Evolutionary conservation across 176 grass and related monocot genomes (phyloP).

Genomic region (Metroxylon sagu): DNA sequence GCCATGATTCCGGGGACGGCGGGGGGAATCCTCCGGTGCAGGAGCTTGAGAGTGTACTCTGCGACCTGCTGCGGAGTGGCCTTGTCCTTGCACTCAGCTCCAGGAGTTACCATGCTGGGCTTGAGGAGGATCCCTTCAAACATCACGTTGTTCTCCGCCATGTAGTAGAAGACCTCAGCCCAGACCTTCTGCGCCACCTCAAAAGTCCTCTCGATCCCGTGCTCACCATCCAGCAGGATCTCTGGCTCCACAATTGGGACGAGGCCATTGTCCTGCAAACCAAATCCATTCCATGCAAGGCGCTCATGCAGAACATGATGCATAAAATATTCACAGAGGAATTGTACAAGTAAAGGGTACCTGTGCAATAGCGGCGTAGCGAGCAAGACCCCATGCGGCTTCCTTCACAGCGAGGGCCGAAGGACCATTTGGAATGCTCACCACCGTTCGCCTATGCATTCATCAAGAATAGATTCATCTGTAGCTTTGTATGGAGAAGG

Average conservation of each 20-base stretch:
- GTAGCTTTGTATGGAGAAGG: not conserved
- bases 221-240: slow-evolving; percentile 15
- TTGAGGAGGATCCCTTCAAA: slow-evolving; percentile 21
- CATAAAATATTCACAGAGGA: too few species aligned
- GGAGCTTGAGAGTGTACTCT: slow-evolving; percentile 16
- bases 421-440: slow-evolving; percentile 17
- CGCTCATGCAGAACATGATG: not conserved
- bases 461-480: too few species aligned
- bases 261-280: slow-evolving; percentile 8
- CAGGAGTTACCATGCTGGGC: slow-evolving; percentile 18
- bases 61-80: slow-evolving; percentile 11
- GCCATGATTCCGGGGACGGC: slow-evolving; percentile 20
- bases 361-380: slow-evolving; percentile 18
- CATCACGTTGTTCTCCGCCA: slow-evolving; percentile 19
- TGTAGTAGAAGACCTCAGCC: slow-evolving; percentile 16
- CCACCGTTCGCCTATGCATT: not conserved
- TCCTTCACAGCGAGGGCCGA: slow-evolving; percentile 18
- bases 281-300: not conserved
- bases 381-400: slow-evolving; percentile 20
- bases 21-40: slow-evolving; percentile 10
- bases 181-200: slow-evolving; percentile 20
- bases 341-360: not conserved
- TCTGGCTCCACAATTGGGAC: slow-evolving; percentile 22
- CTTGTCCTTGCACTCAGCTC: slow-evolving; percentile 18
- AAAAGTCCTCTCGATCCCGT: slow-evolving; percentile 16